Percentiles rank a stretch among this genome's conserved stretches.
phyloP scores from a whole-genome alignment of 2,329 filamentous ascomycete species.

The Pseudonectria foliicola region DNA sequence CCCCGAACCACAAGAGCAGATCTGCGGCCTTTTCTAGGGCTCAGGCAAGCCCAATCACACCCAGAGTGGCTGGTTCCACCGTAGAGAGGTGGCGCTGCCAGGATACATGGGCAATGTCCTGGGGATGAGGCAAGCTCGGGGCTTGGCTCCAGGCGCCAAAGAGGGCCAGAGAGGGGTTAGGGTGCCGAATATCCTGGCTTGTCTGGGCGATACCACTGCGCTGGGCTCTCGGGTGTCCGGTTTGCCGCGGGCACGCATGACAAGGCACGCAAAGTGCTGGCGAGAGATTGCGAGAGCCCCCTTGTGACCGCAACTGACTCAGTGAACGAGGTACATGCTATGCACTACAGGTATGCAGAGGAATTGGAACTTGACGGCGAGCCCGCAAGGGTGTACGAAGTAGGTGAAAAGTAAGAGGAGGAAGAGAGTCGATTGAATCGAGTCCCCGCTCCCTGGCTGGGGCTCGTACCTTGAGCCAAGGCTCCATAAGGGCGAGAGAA shows the following conservation, averaged over 20 bases:
- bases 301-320: constrained; percentile 24
- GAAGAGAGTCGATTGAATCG: constrained; percentile 6
- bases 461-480: constrained; percentile 1
- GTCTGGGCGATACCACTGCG: constrained; percentile 17
- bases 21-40: constrained; percentile 24
- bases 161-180: constrained; percentile 24
- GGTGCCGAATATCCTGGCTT: constrained; percentile 22
- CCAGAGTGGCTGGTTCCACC: constrained; percentile 18
- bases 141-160: constrained; percentile 15
- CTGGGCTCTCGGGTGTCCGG: constrained; percentile 16
- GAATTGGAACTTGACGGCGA: constrained; percentile 21
- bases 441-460: too few species aligned
- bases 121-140: constrained; percentile 17
- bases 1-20: constrained; percentile 19
- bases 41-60: constrained; percentile 19
- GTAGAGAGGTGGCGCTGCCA: constrained; percentile 13
- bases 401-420: constrained; percentile 24
- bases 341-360: constrained; percentile 12
- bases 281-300: constrained; percentile 20
- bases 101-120: constrained; percentile 19
- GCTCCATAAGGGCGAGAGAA: constrained; percentile 23
- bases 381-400: constrained; percentile 23
- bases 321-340: constrained; percentile 3
- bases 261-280: constrained; percentile 9
- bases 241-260: constrained; percentile 14